phyloP scores from a whole-genome alignment of 805 yeast genomes.

The Saccharomycopsis sp. region DNA sequence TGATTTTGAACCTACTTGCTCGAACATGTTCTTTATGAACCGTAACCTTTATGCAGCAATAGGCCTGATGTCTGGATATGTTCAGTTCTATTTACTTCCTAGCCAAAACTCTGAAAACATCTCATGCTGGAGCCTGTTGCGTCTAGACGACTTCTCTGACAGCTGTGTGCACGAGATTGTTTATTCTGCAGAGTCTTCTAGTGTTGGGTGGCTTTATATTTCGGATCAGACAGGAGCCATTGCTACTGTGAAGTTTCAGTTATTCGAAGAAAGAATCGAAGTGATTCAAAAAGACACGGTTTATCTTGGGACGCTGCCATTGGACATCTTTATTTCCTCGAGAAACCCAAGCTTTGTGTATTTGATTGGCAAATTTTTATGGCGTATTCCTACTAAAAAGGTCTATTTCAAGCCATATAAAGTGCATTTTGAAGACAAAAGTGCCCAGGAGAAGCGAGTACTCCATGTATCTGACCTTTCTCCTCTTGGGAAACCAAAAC shows the following conservation, averaged over 20 bases:
- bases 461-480: neutral
- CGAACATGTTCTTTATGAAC: neutral
- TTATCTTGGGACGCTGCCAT: constrained; percentile 8
- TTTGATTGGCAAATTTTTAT: constrained; percentile 5
- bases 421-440: constrained; percentile 9
- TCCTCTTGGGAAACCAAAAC: neutral
- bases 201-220: constrained; percentile 2
- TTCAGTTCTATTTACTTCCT: neutral
- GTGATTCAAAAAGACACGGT: neutral
- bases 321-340: neutral
- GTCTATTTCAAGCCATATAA: constrained; percentile 1
- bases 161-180: neutral
- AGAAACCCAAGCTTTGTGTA: constrained; percentile 1
- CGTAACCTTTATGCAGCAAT: neutral
- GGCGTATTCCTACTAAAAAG: constrained; percentile 3
- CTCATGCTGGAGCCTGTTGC: neutral
- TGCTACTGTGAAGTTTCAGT: neutral
- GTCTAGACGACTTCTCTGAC: neutral
- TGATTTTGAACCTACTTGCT: neutral
- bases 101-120: neutral
- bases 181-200: neutral
- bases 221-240: constrained; percentile 4
- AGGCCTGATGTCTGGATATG: neutral
- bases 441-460: constrained; percentile 1
- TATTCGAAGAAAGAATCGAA: neutral